Conservation (phyloP, 768 basidiomycete genomes). For the Boletus pseudo-olivaceus region DNA sequence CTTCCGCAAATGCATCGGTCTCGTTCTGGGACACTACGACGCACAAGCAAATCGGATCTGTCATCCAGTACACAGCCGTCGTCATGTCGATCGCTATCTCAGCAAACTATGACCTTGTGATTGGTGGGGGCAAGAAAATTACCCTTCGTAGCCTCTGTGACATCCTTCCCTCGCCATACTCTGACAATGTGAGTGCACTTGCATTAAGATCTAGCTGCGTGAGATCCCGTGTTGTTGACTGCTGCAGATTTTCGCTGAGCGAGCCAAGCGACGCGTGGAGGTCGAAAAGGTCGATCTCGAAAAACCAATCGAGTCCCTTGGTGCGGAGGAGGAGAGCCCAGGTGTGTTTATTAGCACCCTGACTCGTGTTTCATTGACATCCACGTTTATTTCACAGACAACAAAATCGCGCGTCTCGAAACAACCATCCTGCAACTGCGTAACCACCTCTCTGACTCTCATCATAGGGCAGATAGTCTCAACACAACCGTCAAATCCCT, state of each 20-base stretch:
- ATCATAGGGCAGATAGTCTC: not conserved
- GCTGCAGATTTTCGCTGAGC: not conserved
- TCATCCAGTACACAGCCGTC: not conserved
- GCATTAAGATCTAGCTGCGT: no score
- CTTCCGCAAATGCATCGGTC: not conserved
- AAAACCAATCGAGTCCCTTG: not conserved
- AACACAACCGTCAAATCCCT: not conserved
- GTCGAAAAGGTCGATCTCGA: not conserved
- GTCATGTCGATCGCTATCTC: not conserved
- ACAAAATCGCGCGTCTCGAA: not conserved
- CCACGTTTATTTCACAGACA: not conserved
- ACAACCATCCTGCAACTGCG: not conserved
- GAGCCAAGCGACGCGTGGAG: not conserved
- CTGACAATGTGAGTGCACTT: not conserved
- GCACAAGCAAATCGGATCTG: not conserved
- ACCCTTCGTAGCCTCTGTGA: not conserved
- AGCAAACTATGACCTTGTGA: not conserved
- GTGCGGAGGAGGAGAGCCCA: not conserved
- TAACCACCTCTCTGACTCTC: not conserved
- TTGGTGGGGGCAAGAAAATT: not conserved
- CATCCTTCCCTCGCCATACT: not conserved
- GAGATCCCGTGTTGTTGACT: not conserved
- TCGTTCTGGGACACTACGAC: not conserved
- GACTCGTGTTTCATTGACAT: not conserved
- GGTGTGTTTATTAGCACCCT: not conserved